These are phyloP conservation scores for Porphyrellus cyaneotinctus DNA, from an alignment of 768 basidiomycete genomes.

Conservation along the genomic window DNA sequence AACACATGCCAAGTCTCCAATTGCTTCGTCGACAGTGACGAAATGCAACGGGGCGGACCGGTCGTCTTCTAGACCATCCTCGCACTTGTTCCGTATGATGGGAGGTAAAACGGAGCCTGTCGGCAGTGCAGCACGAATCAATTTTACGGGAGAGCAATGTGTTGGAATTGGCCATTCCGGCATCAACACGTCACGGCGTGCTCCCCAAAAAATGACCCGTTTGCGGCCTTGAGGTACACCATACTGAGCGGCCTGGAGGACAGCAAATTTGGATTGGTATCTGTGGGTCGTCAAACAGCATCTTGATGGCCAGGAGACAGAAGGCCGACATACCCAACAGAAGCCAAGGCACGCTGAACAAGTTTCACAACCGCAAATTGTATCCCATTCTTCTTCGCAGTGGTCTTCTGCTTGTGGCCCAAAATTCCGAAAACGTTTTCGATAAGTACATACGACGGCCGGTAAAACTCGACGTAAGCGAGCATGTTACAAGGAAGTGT, in stretches of 20 bases:
- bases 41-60: conserved; percentile 55
- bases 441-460: conserved; percentile 59
- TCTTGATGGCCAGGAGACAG: not conserved
- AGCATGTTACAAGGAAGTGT: conserved; percentile 69
- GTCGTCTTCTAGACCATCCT: conserved; percentile 29
- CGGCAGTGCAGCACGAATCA: conserved; percentile 38
- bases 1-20: conserved; percentile 59
- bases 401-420: conserved; percentile 44
- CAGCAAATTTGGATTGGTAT: conserved; percentile 64
- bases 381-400: conserved; percentile 35
- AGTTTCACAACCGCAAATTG: conserved; percentile 63
- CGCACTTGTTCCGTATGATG: conserved; percentile 40
- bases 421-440: conserved; percentile 72
- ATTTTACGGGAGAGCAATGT: conserved; percentile 42
- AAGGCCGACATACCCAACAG: conserved; percentile 54
- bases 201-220: conserved; percentile 67
- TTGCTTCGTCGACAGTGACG: conserved; percentile 62
- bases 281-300: conserved; percentile 3
- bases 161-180: conserved; percentile 65
- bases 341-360: conserved; percentile 53
- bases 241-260: conserved; percentile 68
- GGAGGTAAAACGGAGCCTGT: conserved; percentile 41
- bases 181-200: conserved; percentile 50
- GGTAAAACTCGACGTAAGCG: conserved; percentile 61
- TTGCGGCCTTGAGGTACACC: conserved; percentile 67